Evolutionary conservation across 495 filamentous ascomycete species (phyloP).

Genomic region (Letharia columbiana): DNA sequence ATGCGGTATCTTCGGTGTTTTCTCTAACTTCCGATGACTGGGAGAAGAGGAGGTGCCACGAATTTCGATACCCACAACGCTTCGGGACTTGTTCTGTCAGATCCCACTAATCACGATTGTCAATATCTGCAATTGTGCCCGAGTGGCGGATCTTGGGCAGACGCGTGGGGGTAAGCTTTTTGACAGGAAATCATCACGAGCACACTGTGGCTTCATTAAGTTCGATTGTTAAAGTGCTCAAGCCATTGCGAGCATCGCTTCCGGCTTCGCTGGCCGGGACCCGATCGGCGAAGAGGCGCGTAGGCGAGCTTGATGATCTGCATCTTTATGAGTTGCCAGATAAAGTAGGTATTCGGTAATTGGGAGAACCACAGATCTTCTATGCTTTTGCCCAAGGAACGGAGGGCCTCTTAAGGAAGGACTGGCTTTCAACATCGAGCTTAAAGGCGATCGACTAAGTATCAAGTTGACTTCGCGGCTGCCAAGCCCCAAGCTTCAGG

Average conservation of each 20-base stretch:
- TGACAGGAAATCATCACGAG: neutral
- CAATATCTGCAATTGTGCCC: constrained; percentile 3
- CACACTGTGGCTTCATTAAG: neutral
- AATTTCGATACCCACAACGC: neutral
- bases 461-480: neutral
- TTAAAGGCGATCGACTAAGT: neutral
- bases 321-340: neutral
- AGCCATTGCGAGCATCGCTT: constrained; percentile 4
- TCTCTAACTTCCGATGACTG: neutral
- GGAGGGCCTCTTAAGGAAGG: neutral
- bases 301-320: neutral
- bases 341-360: neutral
- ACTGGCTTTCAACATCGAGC: neutral
- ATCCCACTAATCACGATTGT: neutral
- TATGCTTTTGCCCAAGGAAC: neutral
- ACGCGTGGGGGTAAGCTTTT: constrained; percentile 2
- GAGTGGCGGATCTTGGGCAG: constrained; percentile 1
- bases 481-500: neutral
- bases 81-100: neutral
- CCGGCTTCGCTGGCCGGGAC: neutral
- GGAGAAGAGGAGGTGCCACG: neutral
- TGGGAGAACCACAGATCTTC: neutral
- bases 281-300: constrained; percentile 1
- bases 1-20: neutral
- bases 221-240: neutral